Conservation (phyloP, 2,329 filamentous ascomycete genomes). For the Ophiobolus disseminans region DNA sequence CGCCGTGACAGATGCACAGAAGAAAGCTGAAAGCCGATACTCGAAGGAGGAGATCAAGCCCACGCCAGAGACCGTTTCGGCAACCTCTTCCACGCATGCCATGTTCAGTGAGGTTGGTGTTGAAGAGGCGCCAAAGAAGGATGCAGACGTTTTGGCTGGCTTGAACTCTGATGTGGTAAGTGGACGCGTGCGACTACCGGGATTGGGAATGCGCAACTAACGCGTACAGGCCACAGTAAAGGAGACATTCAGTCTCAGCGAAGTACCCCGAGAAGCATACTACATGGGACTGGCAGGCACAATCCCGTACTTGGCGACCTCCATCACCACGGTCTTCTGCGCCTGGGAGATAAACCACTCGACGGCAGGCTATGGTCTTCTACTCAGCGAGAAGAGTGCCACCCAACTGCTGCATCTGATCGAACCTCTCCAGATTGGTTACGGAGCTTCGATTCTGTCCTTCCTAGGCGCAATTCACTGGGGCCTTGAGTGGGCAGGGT, state of each 20-base stretch:
- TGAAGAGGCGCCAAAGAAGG: conserved; percentile 35
- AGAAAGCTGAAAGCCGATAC: conserved; percentile 63
- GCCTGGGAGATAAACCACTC: conserved; percentile 81
- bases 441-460: conserved; percentile 89
- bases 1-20: conserved; percentile 56
- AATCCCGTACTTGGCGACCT: conserved; percentile 77
- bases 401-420: conserved; percentile 74
- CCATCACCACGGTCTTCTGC: conserved; percentile 79
- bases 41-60: conserved; percentile 64
- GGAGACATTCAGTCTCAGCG: conserved; percentile 56
- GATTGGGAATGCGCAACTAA: conserved; percentile 8
- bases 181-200: neutral
- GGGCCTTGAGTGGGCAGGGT: conserved; percentile 82
- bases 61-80: conserved; percentile 67
- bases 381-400: conserved; percentile 75
- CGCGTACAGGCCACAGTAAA: conserved; percentile 53
- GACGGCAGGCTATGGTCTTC: conserved; percentile 65
- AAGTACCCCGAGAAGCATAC: conserved; percentile 58
- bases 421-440: conserved; percentile 88
- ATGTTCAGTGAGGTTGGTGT: conserved; percentile 50
- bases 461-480: conserved; percentile 95
- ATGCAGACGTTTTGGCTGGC: conserved; percentile 57
- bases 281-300: conserved; percentile 60
- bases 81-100: conserved; percentile 59
- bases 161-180: conserved; percentile 49